Conservation (phyloP, 768 basidiomycete genomes). For the Chlorophyllum brunneum region DNA sequence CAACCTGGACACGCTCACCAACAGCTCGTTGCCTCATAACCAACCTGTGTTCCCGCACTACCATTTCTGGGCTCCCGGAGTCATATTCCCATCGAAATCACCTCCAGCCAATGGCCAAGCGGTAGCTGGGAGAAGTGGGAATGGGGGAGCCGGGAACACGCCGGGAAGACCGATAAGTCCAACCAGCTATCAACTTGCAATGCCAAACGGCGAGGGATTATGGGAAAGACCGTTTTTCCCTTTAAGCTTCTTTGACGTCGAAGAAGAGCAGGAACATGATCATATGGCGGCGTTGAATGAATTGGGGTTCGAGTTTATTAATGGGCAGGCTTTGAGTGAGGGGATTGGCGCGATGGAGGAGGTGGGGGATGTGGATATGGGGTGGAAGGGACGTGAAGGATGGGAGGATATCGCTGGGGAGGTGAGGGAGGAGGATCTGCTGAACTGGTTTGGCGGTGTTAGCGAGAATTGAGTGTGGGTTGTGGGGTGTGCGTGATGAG, state of each 20-base stretch:
- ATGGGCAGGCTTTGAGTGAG: neutral
- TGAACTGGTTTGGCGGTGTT: conserved; percentile 3
- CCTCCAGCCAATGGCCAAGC: neutral
- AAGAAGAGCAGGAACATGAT: neutral
- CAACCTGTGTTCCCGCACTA: conserved; percentile 1
- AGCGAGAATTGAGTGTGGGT: neutral
- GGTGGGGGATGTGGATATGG: neutral
- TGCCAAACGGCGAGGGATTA: conserved; percentile 7
- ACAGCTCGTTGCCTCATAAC: neutral
- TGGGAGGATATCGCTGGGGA: conserved; percentile 8
- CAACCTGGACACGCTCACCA: neutral
- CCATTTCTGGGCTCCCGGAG: conserved; percentile 2
- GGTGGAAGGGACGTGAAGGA: conserved; percentile 7
- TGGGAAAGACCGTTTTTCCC: conserved; percentile 9
- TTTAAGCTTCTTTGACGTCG: neutral
- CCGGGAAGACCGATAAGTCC: neutral
- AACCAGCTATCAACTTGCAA: conserved; percentile 4
- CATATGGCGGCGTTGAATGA: conserved; percentile 1
- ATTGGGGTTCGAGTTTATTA: conserved; percentile 9
- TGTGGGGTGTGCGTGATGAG: neutral
- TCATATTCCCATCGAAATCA: neutral
- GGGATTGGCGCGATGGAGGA: neutral
- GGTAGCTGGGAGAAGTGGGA: neutral
- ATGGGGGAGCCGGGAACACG: neutral
- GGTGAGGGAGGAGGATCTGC: conserved; percentile 7